Conservation (phyloP, 768 basidiomycete species). For the Multifurca ochricompacta region DNA sequence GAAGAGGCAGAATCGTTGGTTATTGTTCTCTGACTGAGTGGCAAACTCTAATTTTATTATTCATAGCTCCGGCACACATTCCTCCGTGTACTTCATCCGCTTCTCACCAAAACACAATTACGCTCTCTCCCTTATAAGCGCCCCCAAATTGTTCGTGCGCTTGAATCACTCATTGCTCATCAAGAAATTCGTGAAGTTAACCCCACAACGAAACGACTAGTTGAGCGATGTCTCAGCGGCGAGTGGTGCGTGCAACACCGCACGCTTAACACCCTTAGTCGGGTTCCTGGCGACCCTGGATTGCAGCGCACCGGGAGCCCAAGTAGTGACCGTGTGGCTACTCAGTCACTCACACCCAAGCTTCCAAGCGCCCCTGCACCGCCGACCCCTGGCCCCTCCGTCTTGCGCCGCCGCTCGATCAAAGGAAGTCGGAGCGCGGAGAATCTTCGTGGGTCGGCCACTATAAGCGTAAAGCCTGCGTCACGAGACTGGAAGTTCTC, state of each 20-base stretch:
- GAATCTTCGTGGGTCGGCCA: conserved; percentile 32
- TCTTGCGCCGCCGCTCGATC: conserved; percentile 35
- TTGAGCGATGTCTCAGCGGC: conserved; percentile 81
- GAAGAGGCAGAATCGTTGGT: conserved; percentile 91
- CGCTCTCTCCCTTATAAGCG: conserved; percentile 84
- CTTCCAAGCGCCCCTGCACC: conserved; percentile 25
- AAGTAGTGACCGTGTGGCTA: conserved; percentile 30
- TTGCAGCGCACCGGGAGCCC: conserved; percentile 22
- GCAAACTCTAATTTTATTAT: background rate
- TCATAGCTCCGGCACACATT: conserved; percentile 87
- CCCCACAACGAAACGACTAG: conserved; percentile 83
- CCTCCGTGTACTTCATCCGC: conserved; percentile 90
- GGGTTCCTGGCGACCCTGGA: conserved; percentile 10
- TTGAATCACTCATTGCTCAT: conserved; percentile 72
- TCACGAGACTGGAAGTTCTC: conserved; percentile 13
- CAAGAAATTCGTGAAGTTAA: conserved; percentile 73
- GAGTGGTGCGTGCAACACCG: conserved; percentile 78
- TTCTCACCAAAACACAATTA: conserved; percentile 91
- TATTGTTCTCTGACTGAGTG: background rate
- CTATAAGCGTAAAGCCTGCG: background rate
- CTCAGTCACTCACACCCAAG: conserved; percentile 16
- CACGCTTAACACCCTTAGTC: conserved; percentile 26
- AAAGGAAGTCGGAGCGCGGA: conserved; percentile 66
- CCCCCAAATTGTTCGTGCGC: conserved; percentile 72
- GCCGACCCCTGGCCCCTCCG: conserved; percentile 25